Base-by-base conservation (phyloP, 1,139 yeast species). In the Blastobotrys proliferans region DNA sequence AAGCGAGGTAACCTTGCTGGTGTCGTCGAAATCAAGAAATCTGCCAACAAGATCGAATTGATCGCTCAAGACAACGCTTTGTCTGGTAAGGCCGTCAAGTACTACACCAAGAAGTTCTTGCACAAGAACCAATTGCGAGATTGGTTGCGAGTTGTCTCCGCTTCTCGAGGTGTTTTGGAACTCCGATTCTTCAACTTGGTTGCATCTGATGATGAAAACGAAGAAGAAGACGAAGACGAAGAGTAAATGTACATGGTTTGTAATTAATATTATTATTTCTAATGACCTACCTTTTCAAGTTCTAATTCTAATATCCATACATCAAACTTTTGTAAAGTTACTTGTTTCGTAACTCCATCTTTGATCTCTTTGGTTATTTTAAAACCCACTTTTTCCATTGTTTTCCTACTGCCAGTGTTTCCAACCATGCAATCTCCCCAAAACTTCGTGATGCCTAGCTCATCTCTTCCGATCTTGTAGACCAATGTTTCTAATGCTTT, bases 81-180 rank as follows among this genome's bases (percentile, higher is more conserved):
- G 92, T 88, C 97, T 62, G 99, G 99, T 77, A 92, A 94, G 79
- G 92, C 92, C 95, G 84, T 88, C 74, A 92, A 92, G 81, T 92
- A 90, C 92, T 80, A 92, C 72, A 86, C 97, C 69, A 92, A 92
- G 88, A 90, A 94, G 82, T 92, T 87, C 94, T 86, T 92, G 76
- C 92, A 92, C 95, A 92, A 92, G 87, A 87, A 88, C 94, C 94
- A 86, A 77, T 85, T 90, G 79, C 66, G 71, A 52, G 98, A 92
- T 80, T 92, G 98, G 98, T 88, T 94, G 76, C 94, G 98, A 83
- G 92, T 94, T 68, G 96, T 92, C 62, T 85, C 98, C 61, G 81
- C 85, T 69, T 83, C 88, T 79, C 87, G 86, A 75, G 88, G 92
- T 83, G 83, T 81, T 72, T 94, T 92, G 87, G 87, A 86, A 74